A percentile compares a stretch with the other conserved stretches of the same genome.
These are phyloP conservation scores for Tubosaeta sp. DNA, from an alignment of 768 basidiomycete genomes.

Conservation along the genomic window DNA sequence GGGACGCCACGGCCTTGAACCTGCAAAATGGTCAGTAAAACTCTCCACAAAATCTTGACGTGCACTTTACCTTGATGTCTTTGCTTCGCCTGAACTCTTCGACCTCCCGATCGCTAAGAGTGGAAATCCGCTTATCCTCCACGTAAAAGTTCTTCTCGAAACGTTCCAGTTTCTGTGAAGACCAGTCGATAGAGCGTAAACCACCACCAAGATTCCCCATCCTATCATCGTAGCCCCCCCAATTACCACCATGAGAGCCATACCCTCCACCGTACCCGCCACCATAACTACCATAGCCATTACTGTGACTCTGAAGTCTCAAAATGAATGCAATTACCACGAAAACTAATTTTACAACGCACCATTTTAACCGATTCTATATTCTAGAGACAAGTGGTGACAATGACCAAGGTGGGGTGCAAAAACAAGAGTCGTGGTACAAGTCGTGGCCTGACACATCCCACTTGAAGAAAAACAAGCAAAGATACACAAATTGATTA, in stretches of 20 bases:
- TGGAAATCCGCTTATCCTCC: slow-evolving; percentile 81
- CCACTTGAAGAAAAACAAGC: slow-evolving; percentile 16
- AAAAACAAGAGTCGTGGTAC: slow-evolving; percentile 18
- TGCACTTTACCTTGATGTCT: slow-evolving; percentile 71
- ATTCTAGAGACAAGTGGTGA: not conserved
- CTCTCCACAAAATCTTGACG: not conserved
- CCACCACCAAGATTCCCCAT: slow-evolving; percentile 82
- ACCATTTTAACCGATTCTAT: slow-evolving; percentile 17
- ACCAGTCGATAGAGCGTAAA: slow-evolving; percentile 85
- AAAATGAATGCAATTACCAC: not conserved
- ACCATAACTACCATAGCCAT: slow-evolving; percentile 34
- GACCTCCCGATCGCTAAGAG: slow-evolving; percentile 78
- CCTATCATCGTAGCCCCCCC: slow-evolving; percentile 49
- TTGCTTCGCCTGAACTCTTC: slow-evolving; percentile 80
- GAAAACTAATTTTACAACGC: not conserved
- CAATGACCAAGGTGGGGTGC: not conserved
- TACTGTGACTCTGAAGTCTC: slow-evolving; percentile 24
- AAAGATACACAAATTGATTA: slow-evolving; percentile 10
- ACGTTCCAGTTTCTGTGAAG: slow-evolving; percentile 60
- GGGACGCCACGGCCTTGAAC: slow-evolving; percentile 88
- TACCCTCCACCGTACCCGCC: slow-evolving; percentile 30
- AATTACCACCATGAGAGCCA: slow-evolving; percentile 27
- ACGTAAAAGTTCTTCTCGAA: slow-evolving; percentile 99
- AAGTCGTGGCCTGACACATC: slow-evolving; percentile 10
- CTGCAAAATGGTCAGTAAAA: slow-evolving; percentile 24